Conservation (phyloP, 139 green algal species). For the Chlamydomonas sp. region DNA sequence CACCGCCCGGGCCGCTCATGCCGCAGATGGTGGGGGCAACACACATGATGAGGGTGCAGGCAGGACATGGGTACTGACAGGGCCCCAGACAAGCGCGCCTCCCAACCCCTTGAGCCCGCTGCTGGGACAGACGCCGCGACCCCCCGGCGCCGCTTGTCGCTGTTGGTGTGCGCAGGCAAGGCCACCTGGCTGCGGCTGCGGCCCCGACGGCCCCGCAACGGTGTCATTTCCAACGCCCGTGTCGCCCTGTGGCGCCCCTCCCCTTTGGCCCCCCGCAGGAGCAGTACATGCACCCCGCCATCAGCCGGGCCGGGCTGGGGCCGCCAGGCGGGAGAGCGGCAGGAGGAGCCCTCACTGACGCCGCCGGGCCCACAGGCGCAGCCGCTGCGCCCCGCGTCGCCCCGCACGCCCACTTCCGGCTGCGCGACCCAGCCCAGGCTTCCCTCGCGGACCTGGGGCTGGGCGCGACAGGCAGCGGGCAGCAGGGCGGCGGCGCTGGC, state of each 20-base stretch:
- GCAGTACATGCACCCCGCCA: constrained; percentile 31
- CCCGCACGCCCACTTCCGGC: neutral
- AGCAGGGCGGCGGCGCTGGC: neutral
- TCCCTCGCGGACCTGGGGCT: neutral
- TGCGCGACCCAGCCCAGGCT: neutral
- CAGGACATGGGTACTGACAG: neutral
- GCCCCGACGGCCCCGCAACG: neutral
- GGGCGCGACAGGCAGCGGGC: neutral
- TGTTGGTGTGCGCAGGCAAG: neutral
- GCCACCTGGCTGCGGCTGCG: neutral
- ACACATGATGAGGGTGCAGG: neutral
- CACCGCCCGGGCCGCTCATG: neutral
- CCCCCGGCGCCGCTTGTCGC: neutral
- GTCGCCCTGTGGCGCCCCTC: neutral
- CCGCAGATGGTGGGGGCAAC: constrained; percentile 1
- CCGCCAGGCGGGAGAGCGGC: too few relatives aligned
- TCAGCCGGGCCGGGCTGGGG: neutral
- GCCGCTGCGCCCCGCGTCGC: too few relatives aligned
- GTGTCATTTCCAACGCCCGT: neutral
- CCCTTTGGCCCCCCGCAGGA: neutral
- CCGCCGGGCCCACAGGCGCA: neutral
- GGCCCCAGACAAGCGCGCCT: neutral
- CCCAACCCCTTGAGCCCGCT: too few relatives aligned
- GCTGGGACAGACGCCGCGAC: neutral
- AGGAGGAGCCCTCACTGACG: too few relatives aligned